Evolutionary conservation across 768 basidiomycete species (phyloP).

Genomic region (Inosperma sp.): DNA sequence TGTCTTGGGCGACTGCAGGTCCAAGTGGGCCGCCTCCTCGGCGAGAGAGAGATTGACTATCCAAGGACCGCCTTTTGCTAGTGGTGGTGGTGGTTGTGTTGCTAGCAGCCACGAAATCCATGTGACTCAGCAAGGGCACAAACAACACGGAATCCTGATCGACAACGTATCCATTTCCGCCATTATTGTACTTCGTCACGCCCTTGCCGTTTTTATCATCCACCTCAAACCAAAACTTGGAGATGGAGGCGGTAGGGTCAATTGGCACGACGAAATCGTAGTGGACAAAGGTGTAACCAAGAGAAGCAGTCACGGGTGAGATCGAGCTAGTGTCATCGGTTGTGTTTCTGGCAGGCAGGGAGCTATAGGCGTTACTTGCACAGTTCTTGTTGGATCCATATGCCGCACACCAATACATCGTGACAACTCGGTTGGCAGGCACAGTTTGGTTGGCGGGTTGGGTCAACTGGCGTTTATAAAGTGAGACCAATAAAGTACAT

Average conservation of each 20-base stretch:
- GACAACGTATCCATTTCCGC: conserved; percentile 38
- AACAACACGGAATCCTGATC: conserved; percentile 42
- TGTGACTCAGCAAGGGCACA: conserved; percentile 36
- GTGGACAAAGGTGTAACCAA: conserved; percentile 35
- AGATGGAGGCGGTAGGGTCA: conserved; percentile 36
- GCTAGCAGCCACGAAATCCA: conserved; percentile 17
- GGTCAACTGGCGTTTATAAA: conserved; percentile 27
- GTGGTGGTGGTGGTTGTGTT: conserved; percentile 17
- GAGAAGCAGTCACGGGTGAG: conserved; percentile 33
- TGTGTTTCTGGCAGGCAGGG: conserved; percentile 28
- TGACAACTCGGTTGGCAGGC: conserved; percentile 37
- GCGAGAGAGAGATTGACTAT: conserved; percentile 25
- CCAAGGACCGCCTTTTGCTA: too few relatives aligned
- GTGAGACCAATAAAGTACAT: not conserved
- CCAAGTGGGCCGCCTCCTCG: conserved; percentile 18
- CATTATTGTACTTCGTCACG: conserved; percentile 36
- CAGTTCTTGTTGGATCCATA: conserved; percentile 35
- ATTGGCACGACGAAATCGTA: conserved; percentile 44
- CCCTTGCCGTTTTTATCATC: conserved; percentile 41
- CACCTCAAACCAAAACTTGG: conserved; percentile 48
- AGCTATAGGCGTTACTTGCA: conserved; percentile 29
- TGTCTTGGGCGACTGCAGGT: conserved; percentile 4
- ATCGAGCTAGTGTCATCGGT: conserved; percentile 30
- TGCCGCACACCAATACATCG: conserved; percentile 40
- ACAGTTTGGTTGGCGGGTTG: conserved; percentile 31